Evolutionary conservation across 179 eudicot genomes (phyloP).

Genomic region (Silene vulgaris): DNA sequence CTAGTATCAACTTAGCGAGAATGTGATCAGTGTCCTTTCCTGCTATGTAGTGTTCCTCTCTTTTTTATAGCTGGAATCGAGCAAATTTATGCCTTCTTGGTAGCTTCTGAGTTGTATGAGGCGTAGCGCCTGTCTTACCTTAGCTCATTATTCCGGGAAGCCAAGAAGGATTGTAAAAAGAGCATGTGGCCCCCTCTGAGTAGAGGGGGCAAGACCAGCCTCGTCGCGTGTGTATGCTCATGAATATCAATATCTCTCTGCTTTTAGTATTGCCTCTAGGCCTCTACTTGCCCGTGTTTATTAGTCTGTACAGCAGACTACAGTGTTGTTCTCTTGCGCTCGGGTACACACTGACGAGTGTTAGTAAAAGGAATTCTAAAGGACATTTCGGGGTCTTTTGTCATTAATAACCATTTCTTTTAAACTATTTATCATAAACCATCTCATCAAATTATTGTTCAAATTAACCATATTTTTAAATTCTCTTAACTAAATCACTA

Average conservation of each 20-base stretch:
- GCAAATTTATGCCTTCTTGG: conserved; percentile 31
- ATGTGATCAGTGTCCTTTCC: conserved; percentile 24
- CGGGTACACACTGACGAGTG: conserved; percentile 17
- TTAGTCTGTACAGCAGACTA: conserved; percentile 43
- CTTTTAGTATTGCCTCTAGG: conserved; percentile 25
- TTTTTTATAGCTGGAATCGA: conserved; percentile 22
- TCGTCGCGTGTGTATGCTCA: conserved; percentile 37
- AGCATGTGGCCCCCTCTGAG: conserved; percentile 19
- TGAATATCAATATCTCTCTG: conserved; percentile 27
- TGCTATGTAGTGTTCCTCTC: conserved; percentile 39
- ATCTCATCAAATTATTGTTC: no score
- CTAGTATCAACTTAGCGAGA: conserved; percentile 32
- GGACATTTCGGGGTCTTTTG: no score
- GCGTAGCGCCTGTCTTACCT: conserved; percentile 32
- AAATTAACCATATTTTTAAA: no score
- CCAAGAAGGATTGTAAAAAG: conserved; percentile 27
- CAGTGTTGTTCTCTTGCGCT: conserved; percentile 34
- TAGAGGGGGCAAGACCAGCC: conserved; percentile 35
- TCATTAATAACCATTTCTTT: no score
- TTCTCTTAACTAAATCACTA: no score
- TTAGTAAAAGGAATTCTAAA: no score
- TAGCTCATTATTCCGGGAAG: conserved; percentile 31
- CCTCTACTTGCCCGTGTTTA: conserved; percentile 24
- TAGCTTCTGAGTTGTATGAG: conserved; percentile 26
- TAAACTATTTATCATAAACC: no score